These are phyloP conservation scores for Ophiostoma piceae DNA, from an alignment of 2,329 filamentous ascomycete species.

Conservation along the genomic window DNA sequence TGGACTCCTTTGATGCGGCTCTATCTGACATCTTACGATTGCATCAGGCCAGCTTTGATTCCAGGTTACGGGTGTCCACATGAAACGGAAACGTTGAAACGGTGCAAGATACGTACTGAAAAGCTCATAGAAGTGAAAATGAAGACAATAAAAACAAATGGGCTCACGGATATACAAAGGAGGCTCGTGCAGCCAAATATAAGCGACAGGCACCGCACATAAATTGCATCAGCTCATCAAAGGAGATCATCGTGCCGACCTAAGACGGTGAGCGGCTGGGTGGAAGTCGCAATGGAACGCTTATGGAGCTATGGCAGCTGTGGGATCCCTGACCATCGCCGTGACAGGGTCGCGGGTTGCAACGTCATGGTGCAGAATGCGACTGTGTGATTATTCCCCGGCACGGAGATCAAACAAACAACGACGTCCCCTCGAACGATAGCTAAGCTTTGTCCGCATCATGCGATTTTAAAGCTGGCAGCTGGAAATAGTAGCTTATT, in stretches of 20 bases:
- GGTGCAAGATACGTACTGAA: no score
- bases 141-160: background rate
- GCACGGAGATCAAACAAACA: conserved; percentile 3
- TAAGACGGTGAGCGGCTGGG: conserved; percentile 14
- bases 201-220: background rate
- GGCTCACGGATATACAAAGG: background rate
- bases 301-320: background rate
- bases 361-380: background rate
- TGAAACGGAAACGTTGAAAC: conserved; percentile 11
- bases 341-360: conserved; percentile 4
- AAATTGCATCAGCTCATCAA: conserved; percentile 24
- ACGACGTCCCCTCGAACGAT: conserved; percentile 3
- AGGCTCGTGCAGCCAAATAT: background rate
- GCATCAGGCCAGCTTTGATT: conserved; percentile 19
- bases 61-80: conserved; percentile 20
- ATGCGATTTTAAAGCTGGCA: background rate
- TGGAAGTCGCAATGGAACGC: background rate
- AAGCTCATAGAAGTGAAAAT: no score
- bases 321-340: background rate
- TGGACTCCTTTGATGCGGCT: background rate
- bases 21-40: conserved; percentile 18
- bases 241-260: conserved; percentile 23
- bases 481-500: no score
- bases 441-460: background rate
- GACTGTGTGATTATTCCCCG: background rate